Conservation (phyloP, 1,284 basidiomycete species). For the Mycosarcoma mackinlayi region DNA sequence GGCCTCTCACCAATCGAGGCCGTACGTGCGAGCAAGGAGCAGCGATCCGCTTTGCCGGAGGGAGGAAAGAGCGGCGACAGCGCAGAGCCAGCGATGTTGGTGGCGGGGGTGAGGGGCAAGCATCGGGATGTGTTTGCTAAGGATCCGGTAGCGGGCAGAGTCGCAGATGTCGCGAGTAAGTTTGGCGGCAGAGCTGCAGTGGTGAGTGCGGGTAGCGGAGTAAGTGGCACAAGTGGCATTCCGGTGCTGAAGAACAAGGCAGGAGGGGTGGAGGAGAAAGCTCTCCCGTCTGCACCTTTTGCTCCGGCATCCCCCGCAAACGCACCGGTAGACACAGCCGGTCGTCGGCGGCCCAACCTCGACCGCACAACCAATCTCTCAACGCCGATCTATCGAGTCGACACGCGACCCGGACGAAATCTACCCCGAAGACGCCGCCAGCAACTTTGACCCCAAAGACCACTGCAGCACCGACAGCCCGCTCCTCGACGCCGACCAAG, state of each 20-base stretch:
- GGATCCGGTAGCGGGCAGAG: conserved; percentile 50
- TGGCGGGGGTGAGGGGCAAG: not conserved
- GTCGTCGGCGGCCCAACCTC: no score
- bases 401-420: conserved; percentile 46
- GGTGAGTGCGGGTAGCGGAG: no score
- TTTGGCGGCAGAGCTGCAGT: conserved; percentile 46
- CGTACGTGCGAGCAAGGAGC: conserved; percentile 34
- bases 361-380: not conserved
- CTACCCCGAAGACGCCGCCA: conserved; percentile 60
- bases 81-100: not conserved
- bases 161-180: conserved; percentile 49
- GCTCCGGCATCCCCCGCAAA: not conserved
- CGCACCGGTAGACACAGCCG: no score
- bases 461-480: conserved; percentile 10
- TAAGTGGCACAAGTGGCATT: not conserved
- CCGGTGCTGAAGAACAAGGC: not conserved
- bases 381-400: conserved; percentile 8
- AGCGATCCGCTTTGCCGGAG: not conserved
- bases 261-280: conserved; percentile 5
- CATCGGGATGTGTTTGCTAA: conserved; percentile 55
- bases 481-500: not conserved
- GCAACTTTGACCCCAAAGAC: conserved; percentile 36
- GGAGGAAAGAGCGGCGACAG: not conserved
- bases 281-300: conserved; percentile 5
- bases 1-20: conserved; percentile 37